phyloP scores from a whole-genome alignment of 139 green algal species.

The Zygnema circumcarinatum region DNA sequence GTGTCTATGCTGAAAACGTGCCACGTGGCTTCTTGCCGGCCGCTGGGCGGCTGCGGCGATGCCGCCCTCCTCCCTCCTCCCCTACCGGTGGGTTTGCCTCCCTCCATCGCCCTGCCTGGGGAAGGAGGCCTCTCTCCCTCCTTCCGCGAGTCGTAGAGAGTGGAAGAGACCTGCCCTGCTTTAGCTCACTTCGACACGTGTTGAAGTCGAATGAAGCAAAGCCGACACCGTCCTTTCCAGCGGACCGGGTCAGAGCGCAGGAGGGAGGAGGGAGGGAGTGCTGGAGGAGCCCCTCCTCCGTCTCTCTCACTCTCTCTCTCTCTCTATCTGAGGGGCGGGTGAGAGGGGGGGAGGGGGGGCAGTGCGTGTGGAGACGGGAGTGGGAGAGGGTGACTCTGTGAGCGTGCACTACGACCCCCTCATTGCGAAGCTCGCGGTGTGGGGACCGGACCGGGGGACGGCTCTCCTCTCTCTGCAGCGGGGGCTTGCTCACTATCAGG shows the following conservation, averaged over 20 bases:
- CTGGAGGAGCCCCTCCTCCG: too few species aligned
- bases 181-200: too few species aligned
- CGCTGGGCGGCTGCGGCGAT: slow-evolving; percentile 56
- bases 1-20: slow-evolving; percentile 88
- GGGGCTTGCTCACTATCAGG: slow-evolving; percentile 18
- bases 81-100: slow-evolving; percentile 8
- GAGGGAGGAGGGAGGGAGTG: background rate
- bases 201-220: too few species aligned
- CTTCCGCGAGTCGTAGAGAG: too few species aligned
- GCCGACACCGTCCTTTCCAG: too few species aligned
- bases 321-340: too few species aligned
- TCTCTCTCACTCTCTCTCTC: too few species aligned
- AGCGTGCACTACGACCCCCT: slow-evolving; percentile 87
- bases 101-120: too few species aligned
- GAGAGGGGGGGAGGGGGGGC: background rate
- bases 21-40: slow-evolving; percentile 76
- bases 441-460: background rate
- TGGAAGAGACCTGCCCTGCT: too few species aligned
- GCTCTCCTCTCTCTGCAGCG: background rate
- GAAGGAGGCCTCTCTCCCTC: too few species aligned
- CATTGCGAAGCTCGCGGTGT: slow-evolving; percentile 84
- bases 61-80: background rate
- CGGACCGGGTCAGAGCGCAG: background rate
- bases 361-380: slow-evolving; percentile 74
- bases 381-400: slow-evolving; percentile 71